Evolutionary conservation across 371 early-diverging fungal genomes (phyloP), one percentile per base, ranked within the genome.

Genomic region (Smittium mucronatum): DNA sequence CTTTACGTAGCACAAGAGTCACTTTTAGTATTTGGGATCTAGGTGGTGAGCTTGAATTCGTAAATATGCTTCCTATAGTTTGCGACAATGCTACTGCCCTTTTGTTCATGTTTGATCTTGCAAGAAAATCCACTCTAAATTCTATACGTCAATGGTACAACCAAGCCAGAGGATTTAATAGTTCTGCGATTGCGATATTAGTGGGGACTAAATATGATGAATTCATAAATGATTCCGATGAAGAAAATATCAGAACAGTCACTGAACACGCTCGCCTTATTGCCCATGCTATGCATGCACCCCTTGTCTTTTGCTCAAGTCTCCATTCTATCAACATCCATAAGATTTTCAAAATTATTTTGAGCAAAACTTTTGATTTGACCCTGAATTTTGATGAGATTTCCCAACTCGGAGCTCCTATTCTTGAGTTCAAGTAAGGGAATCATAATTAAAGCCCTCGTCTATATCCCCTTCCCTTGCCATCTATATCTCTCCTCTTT

Each of bases 21-120:
- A 98, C 97, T 32, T 95, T 98, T 76, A 94, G 94, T 75, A 93
- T 99, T 74, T 99, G 99, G 99, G 99, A 99, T 79, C 85, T 98
- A 66, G 99, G 98, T 71, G 99, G 97, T 87, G 94, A 80, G 65
- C 89, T 91, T 28, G 95, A 97, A 76, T 97, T 97, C 78, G 90
- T 95, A 57, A 95, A 93, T 77, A 97, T 97, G 97, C 78, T 97
- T 60, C 97, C 97, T 2, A 80, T 97, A 26, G 97, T 97, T 16
- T 94, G 95, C 80, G 93, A 92, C 76, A 95, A 97, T 73, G 92
- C 97, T 0, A 89, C 93, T 15, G 97, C 95, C 0, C 86, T 97
- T 60, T 80, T 97, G 60, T 97, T 97, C 78, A 92, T 94, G 84
- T 97, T 97, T 84, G 97, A 97, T 81, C 75, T 97, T 70, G 89